Base-by-base conservation (phyloP, 805 yeast species). In the Ogataea minuta region DNA sequence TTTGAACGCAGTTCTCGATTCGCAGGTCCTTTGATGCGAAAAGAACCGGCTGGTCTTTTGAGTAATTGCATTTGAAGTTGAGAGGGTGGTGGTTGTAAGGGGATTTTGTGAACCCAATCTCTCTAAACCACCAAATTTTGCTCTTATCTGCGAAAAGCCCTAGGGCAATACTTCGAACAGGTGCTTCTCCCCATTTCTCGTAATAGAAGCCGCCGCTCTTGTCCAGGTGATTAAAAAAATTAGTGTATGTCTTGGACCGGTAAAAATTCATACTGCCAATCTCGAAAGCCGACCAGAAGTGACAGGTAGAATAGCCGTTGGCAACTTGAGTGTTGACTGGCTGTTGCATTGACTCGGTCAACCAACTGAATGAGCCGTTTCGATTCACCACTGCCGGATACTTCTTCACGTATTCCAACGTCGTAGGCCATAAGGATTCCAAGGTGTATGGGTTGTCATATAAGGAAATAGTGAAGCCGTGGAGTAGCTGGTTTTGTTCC, bases 211-310 rank as follows among this genome's bases (percentile, higher is more conserved):
- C 95, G 42, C 93, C 89, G 1, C 79, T 64, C 31, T 66, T 60
- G 56, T 87, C 93, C 46, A 85, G 70, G 54, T 73, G 67, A 19
- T 79, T 77, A 48, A 86, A 83, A 58, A 76, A 85, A 30, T 70
- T 71, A 26, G 66, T 59, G 62, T 88, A 88, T 9, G 81, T 80
- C 34, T 80, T 74, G 19, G 78, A 63, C 54, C 90, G 68, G 79
- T 85, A 87, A 56, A 88, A 77, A 35, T 77, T 72, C 63, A 88
- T 70, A 44, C 74, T 72, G 9, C 83, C 95, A 47, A 88, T 75
- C 59, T 88, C 96, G 58, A 88, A 85, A 63, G 79, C 81, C 26
- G 89, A 76, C 89, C 93, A 85, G 70, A 85, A 84, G 62, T 87
- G 95, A 60, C 96, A 88, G 42, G 80, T 74, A 58, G 88, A 88